Evolutionary conservation across 108 stramenopile species (phyloP).

Genomic region (Skeletonema tropicum): DNA sequence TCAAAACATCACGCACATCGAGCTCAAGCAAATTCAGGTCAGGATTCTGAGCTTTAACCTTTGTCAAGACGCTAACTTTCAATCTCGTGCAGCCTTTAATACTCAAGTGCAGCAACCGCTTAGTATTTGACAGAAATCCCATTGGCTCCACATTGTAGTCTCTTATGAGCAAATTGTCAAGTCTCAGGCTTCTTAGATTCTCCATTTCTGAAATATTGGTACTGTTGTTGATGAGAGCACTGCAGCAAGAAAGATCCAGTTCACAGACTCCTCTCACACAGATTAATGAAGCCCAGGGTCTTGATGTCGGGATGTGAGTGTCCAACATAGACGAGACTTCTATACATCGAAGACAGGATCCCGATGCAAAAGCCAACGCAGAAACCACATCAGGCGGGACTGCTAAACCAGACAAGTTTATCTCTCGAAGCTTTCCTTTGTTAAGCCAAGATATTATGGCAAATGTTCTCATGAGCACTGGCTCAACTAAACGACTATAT

Average conservation of each 20-base stretch:
- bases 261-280: conserved; percentile 1
- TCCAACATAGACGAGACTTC: neutral
- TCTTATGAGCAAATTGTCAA: conserved; percentile 8
- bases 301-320: neutral
- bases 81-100: conserved; percentile 13
- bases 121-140: conserved; percentile 2
- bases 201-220: neutral
- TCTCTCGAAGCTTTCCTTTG: conserved; percentile 9
- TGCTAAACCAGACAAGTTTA: neutral
- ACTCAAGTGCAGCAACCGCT: conserved; percentile 14
- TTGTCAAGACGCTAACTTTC: conserved; percentile 1
- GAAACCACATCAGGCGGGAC: neutral
- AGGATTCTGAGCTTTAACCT: neutral
- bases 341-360: neutral
- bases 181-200: conserved; percentile 17
- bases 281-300: neutral
- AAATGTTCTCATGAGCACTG: neutral
- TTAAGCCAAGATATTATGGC: conserved; percentile 27
- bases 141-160: neutral
- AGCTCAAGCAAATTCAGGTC: conserved; percentile 21
- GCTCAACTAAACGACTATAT: neutral
- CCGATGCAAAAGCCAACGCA: neutral
- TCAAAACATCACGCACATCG: conserved; percentile 13
- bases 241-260: conserved; percentile 8
- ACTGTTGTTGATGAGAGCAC: neutral